Evolutionary conservation across 2,329 filamentous ascomycete species (phyloP).

Genomic region (Talaromyces sp.): DNA sequence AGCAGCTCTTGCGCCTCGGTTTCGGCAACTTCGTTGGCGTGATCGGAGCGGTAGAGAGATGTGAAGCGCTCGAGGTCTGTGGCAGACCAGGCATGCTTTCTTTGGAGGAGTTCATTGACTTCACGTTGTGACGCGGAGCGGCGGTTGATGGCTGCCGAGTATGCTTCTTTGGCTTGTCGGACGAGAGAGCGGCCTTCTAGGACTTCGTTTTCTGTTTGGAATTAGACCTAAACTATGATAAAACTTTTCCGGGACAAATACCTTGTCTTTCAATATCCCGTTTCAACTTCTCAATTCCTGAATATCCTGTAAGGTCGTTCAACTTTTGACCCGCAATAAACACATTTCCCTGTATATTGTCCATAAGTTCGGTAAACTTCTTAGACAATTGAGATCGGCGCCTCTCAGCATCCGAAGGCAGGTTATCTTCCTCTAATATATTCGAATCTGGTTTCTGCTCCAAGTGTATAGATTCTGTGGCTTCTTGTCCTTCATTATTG

Average conservation of each 20-base stretch:
- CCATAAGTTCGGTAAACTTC: slow-evolving; percentile 73
- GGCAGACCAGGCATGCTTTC: slow-evolving; percentile 89
- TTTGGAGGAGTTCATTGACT: slow-evolving; percentile 87
- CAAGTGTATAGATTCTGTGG: neutral
- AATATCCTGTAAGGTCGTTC: slow-evolving; percentile 93
- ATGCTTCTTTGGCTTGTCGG: slow-evolving; percentile 67
- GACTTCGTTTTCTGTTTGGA: slow-evolving; percentile 52
- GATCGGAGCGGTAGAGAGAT: slow-evolving; percentile 83
- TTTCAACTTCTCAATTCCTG: slow-evolving; percentile 83
- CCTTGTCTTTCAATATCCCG: slow-evolving; percentile 68
- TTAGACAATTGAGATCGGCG: slow-evolving; percentile 59
- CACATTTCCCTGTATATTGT: slow-evolving; percentile 80
- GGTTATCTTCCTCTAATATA: slow-evolving; percentile 12
- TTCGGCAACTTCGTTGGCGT: slow-evolving; percentile 86
- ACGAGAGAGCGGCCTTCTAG: slow-evolving; percentile 61
- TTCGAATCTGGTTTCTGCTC: neutral
- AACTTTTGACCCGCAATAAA: slow-evolving; percentile 82
- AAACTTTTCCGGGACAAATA: slow-evolving; percentile 31
- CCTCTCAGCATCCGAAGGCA: slow-evolving; percentile 40
- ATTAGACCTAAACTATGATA: neutral
- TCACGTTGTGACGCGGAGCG: slow-evolving; percentile 91
- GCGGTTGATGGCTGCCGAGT: slow-evolving; percentile 79
- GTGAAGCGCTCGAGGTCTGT: slow-evolving; percentile 92
- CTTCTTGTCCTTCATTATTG: neutral
- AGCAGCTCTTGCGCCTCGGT: slow-evolving; percentile 68